Percentiles rank a stretch among this genome's conserved stretches.
Evolutionary conservation across 148 eudicot species (phyloP).

Genomic region (Rhododendron ferrugineum): DNA sequence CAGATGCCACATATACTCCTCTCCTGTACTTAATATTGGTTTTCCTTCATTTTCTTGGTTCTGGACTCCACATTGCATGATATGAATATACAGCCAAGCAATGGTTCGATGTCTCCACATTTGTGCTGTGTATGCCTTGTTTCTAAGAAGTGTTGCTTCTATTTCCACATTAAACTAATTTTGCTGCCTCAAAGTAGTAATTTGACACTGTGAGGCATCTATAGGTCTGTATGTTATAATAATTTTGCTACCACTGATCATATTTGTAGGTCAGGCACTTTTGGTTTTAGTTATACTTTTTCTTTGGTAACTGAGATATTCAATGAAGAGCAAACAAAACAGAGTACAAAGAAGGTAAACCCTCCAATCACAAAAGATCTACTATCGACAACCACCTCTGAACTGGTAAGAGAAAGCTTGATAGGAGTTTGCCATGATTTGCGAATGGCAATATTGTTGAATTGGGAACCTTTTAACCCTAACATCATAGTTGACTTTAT

Average conservation of each 20-base stretch:
- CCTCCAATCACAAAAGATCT: not conserved
- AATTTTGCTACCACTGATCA: not conserved
- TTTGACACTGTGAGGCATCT: not conserved
- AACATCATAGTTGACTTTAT: too few relatives aligned
- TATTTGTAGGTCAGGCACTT: not conserved
- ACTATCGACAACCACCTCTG: not conserved
- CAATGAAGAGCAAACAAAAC: not conserved
- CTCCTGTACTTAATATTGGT: not conserved
- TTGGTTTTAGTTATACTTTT: not conserved
- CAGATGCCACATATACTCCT: not conserved
- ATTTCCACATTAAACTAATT: too few relatives aligned
- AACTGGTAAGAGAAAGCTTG: not conserved
- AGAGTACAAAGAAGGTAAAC: not conserved
- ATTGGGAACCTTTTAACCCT: too few relatives aligned
- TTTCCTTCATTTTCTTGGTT: not conserved
- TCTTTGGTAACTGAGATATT: not conserved
- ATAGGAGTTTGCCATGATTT: too few relatives aligned
- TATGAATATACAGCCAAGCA: not conserved
- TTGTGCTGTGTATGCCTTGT: not conserved
- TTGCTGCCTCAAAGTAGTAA: not conserved
- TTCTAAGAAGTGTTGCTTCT: too few relatives aligned
- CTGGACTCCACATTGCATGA: not conserved
- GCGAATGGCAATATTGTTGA: too few relatives aligned
- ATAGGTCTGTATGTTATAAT: not conserved
- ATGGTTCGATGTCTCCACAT: not conserved